Conservation (phyloP, 441 rosid species). For the Syzygium syzygioides region DNA sequence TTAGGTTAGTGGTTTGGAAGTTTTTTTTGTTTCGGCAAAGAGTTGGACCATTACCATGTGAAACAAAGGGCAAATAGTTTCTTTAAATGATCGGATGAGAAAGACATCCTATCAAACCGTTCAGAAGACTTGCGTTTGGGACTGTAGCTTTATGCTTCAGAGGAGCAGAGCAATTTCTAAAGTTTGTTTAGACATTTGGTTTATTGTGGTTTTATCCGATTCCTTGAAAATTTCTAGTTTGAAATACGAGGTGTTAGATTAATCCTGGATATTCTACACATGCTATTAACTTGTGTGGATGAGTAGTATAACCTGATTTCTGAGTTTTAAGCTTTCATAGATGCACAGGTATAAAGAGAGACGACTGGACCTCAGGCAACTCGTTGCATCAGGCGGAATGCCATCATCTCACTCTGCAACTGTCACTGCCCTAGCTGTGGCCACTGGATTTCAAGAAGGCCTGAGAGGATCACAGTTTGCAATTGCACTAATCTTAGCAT, state of each 20-base stretch:
- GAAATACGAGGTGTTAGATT: neutral
- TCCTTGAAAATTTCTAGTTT: neutral
- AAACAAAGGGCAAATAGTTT: neutral
- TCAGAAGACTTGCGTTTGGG: neutral
- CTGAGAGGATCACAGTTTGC: slow-evolving; percentile 52
- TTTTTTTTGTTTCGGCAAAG: neutral
- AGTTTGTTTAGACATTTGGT: neutral
- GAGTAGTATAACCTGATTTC: slow-evolving; percentile 1
- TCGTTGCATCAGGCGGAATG: slow-evolving; percentile 70
- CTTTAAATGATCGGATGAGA: neutral
- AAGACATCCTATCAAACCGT: neutral
- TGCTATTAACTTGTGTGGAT: neutral
- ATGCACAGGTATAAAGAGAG: slow-evolving; percentile 58
- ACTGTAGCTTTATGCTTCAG: neutral
- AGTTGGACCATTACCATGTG: neutral
- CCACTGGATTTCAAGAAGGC: slow-evolving; percentile 62
- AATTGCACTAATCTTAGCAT: slow-evolving; percentile 37
- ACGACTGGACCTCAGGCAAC: slow-evolving; percentile 50
- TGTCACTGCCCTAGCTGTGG: slow-evolving; percentile 49
- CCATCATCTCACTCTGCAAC: slow-evolving; percentile 75
- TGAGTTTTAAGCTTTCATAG: slow-evolving; percentile 33
- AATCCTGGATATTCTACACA: neutral
- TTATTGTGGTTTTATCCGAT: neutral
- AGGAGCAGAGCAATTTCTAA: neutral
- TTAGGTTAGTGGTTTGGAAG: neutral